phyloP scores from a whole-genome alignment of 495 filamentous ascomycete genomes.

The Thozetella sp. region DNA sequence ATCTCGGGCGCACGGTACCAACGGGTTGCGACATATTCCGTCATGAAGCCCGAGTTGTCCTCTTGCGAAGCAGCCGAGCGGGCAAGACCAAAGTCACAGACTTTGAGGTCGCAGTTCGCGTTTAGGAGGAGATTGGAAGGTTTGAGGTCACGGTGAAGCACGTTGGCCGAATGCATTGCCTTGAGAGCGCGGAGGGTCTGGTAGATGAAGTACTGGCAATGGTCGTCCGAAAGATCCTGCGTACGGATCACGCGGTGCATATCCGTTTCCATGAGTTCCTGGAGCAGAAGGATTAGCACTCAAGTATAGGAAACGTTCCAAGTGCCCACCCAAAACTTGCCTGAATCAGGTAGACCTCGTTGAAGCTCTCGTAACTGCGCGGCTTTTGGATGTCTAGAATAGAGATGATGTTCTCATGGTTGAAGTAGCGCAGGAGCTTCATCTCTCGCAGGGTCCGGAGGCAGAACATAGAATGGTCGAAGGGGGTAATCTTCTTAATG shows the following conservation, averaged over 20 bases:
- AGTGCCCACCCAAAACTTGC: too few species aligned
- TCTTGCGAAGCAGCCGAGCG: slow-evolving; percentile 91
- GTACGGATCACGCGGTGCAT: slow-evolving; percentile 99
- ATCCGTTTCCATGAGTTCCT: slow-evolving; percentile 99
- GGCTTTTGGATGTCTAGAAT: slow-evolving; percentile 99
- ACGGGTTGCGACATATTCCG: slow-evolving; percentile 98
- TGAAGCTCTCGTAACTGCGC: slow-evolving; percentile 91
- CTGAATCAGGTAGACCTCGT: slow-evolving; percentile 98
- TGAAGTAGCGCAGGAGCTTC: slow-evolving; percentile 99
- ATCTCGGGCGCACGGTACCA: slow-evolving; percentile 99
- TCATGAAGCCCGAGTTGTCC: slow-evolving; percentile 99
- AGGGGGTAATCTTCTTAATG: slow-evolving; percentile 99
- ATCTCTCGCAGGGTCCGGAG: slow-evolving; percentile 96
- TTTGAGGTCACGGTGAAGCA: slow-evolving; percentile 96
- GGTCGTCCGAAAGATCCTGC: slow-evolving; percentile 96
- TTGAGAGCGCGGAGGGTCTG: slow-evolving; percentile 97
- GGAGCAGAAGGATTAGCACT: too few species aligned
- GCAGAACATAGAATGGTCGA: slow-evolving; percentile 99
- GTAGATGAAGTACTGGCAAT: slow-evolving; percentile 99
- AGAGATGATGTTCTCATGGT: slow-evolving; percentile 99
- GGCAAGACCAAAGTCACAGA: slow-evolving; percentile 97
- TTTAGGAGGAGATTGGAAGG: slow-evolving; percentile 96
- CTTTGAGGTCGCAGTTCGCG: slow-evolving; percentile 98
- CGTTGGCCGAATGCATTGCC: slow-evolving; percentile 99
- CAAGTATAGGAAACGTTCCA: too few species aligned